These are phyloP conservation scores for Elasticomyces elasticus DNA, from an alignment of 495 filamentous ascomycete species.

Conservation along the genomic window DNA sequence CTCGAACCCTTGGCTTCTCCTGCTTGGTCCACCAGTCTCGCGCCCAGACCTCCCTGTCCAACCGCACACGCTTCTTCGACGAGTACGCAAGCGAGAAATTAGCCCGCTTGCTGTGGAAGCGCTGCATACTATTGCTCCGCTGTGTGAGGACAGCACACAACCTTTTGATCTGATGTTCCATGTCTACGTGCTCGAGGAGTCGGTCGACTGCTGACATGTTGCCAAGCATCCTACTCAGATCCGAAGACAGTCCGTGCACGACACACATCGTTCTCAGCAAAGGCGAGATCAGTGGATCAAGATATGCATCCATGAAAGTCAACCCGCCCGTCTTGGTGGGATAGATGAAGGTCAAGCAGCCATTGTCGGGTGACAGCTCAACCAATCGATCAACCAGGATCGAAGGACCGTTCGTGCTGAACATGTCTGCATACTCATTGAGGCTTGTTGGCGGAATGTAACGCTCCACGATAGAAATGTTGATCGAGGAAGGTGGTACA, in stretches of 20 bases:
- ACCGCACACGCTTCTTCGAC: slow-evolving; percentile 41
- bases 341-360: slow-evolving; percentile 58
- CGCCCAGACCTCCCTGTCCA: slow-evolving; percentile 51
- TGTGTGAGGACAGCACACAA: slow-evolving; percentile 35
- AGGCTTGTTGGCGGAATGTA: slow-evolving; percentile 57
- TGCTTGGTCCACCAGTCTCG: slow-evolving; percentile 63
- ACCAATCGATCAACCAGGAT: slow-evolving; percentile 57
- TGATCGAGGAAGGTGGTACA: slow-evolving; percentile 53
- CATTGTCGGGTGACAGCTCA: slow-evolving; percentile 52
- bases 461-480: slow-evolving; percentile 58
- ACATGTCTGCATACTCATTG: slow-evolving; percentile 53
- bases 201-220: slow-evolving; percentile 47
- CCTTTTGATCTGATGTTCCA: slow-evolving; percentile 41
- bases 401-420: slow-evolving; percentile 40
- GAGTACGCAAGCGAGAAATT: slow-evolving; percentile 44
- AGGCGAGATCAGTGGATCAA: slow-evolving; percentile 59
- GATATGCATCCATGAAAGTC: slow-evolving; percentile 54
- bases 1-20: slow-evolving; percentile 55
- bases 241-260: slow-evolving; percentile 51
- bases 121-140: slow-evolving; percentile 29
- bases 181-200: slow-evolving; percentile 49
- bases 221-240: slow-evolving; percentile 48
- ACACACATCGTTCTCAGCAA: slow-evolving; percentile 56
- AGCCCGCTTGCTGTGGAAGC: slow-evolving; percentile 13
- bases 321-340: slow-evolving; percentile 53